phyloP scores from a whole-genome alignment of 805 yeast species.

The Brettanomyces nanus region DNA sequence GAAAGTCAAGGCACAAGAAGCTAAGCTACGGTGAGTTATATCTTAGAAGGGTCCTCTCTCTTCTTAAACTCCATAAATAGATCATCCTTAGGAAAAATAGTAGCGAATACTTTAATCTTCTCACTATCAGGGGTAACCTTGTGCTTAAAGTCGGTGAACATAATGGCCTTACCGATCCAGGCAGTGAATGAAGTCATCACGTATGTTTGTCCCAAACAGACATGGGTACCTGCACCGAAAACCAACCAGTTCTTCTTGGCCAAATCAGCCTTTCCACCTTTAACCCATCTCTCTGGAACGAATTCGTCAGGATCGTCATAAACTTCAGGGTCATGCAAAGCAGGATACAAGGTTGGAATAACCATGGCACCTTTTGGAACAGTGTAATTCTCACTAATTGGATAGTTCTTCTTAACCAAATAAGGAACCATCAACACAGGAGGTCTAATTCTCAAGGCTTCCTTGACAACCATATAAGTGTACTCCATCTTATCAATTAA shows the following conservation, averaged over 20 bases:
- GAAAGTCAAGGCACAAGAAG: background rate
- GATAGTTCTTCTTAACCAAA: slow-evolving; percentile 80
- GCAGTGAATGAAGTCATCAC: slow-evolving; percentile 86
- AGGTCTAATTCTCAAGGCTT: slow-evolving; percentile 89
- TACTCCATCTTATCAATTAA: slow-evolving; percentile 81
- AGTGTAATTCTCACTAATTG: slow-evolving; percentile 72
- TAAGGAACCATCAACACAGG: slow-evolving; percentile 98
- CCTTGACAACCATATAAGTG: slow-evolving; percentile 86
- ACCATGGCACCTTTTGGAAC: slow-evolving; percentile 98
- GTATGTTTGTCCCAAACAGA: slow-evolving; percentile 90
- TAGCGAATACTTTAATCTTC: slow-evolving; percentile 92
- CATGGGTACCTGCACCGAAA: slow-evolving; percentile 96
- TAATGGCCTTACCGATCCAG: slow-evolving; percentile 82
- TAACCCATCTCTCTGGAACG: slow-evolving; percentile 92
- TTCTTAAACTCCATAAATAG: slow-evolving; percentile 65
- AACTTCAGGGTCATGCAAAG: slow-evolving; percentile 95
- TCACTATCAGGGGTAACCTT: slow-evolving; percentile 78
- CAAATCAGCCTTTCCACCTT: slow-evolving; percentile 65
- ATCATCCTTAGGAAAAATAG: slow-evolving; percentile 96
- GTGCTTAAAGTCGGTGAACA: slow-evolving; percentile 76
- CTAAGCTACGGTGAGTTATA: background rate
- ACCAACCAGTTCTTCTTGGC: slow-evolving; percentile 91
- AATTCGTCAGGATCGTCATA: slow-evolving; percentile 92
- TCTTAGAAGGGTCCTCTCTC: slow-evolving; percentile 36
- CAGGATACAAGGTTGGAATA: slow-evolving; percentile 91